These are phyloP conservation scores for Malassezia caprae DNA, from an alignment of 1,284 basidiomycete species.

Conservation along the genomic window DNA sequence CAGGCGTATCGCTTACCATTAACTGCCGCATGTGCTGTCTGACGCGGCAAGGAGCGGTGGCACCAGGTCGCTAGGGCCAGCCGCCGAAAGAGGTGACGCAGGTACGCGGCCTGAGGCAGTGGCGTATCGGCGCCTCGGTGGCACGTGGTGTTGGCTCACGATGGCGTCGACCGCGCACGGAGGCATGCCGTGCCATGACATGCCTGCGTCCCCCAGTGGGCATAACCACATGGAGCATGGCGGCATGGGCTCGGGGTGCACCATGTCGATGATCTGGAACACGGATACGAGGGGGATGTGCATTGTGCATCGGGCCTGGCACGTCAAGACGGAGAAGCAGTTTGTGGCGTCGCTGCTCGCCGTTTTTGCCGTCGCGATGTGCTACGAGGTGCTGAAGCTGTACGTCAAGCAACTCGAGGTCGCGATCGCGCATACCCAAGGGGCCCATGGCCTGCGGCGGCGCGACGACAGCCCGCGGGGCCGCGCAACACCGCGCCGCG, in stretches of 20 bases:
- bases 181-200: slow-evolving; percentile 19
- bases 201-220: slow-evolving; percentile 16
- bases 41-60: neutral
- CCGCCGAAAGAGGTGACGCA: neutral
- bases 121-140: neutral
- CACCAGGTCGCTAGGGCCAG: neutral
- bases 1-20: neutral
- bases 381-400: slow-evolving; percentile 12
- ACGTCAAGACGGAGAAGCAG: slow-evolving; percentile 1
- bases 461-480: neutral
- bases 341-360: slow-evolving; percentile 6
- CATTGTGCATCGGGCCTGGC: slow-evolving; percentile 9
- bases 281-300: slow-evolving; percentile 11
- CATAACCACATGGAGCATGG: slow-evolving; percentile 3
- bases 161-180: slow-evolving; percentile 20
- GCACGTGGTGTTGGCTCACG: neutral
- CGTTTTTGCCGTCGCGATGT: neutral
- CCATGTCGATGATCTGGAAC: slow-evolving; percentile 17
- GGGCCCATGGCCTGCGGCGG: neutral
- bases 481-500: neutral
- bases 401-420: neutral
- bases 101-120: neutral
- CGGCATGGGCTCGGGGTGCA: neutral
- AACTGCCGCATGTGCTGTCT: neutral
- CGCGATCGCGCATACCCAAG: neutral